Evolutionary conservation across 83 land plant species (phyloP), one percentile per base, ranked within the genome.

Genomic region (Larix sibirica): DNA sequence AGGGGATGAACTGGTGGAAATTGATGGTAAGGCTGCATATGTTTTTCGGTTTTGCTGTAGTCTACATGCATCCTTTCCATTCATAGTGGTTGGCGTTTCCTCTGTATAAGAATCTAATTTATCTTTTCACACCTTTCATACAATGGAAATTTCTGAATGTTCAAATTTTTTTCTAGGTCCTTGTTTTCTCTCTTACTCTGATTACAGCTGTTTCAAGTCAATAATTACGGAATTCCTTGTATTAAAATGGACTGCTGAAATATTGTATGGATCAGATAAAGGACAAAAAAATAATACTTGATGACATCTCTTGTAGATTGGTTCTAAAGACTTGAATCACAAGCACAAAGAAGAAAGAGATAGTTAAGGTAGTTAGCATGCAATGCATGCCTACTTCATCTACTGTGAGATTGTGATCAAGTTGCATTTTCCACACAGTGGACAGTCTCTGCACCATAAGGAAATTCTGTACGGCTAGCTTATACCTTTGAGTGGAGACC

Each of bases 1-100:
- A 81, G 99, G 99, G 64, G 99, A 97, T 86, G 98, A 97, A 77
- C 81, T 97, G 31, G 79, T 97, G 71, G 94, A 94, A 71, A 97
- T 97, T 77, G 90, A 97, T 91, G 99, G 99, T 97, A 81, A 63
- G 76, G 31, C 54, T 38, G 7, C 44, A 18, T 47, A 20, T 28
- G n/a, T 8, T 17, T 61, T 42, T 79, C 23, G 24, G 59, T 36
- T 62, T 79, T 36, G 12, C 71, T 80, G 12, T 80, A 85, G 54
- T 58, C 54, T 20, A 40, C 66, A 64, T 40, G 47, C 14, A 12
- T 63, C 67, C 36, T 81, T 26, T 23, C 81, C 81, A 23, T n/a
- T 36, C n/a, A 50, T 50, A 58, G 71, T 81, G 74, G 40, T 14
- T 54, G 84, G 40, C n/a, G 7, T 9, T 54, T 13, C 47, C 18